Conservation (phyloP, 139 green algal genomes). For the Coccomyxa sp. region DNA sequence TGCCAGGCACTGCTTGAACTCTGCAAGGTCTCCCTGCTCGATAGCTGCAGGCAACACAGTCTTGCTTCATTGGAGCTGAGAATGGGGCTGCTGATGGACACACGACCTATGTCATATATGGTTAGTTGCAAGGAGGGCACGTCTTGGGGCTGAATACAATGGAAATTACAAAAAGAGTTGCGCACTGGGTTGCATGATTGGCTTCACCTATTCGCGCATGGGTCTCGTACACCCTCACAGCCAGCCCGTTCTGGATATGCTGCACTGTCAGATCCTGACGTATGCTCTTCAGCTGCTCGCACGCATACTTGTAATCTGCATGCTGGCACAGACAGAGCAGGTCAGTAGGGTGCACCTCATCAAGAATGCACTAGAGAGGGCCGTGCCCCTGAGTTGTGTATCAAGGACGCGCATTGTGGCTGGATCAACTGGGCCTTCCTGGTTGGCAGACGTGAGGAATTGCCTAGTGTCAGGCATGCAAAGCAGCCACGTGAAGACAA, state of each 20-base stretch:
- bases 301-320: conserved; percentile 62
- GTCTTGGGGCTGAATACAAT: too few species aligned
- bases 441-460: background rate
- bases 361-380: background rate
- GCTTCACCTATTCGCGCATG: conserved; percentile 42
- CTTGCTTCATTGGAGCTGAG: too few species aligned
- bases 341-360: background rate
- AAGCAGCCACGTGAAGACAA: background rate
- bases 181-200: too few species aligned
- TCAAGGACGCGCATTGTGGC: background rate
- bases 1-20: conserved; percentile 90
- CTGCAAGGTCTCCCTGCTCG: conserved; percentile 79
- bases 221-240: conserved; percentile 76
- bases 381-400: background rate
- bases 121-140: too few species aligned
- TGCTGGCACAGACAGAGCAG: background rate
- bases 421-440: background rate
- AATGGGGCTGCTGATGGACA: too few species aligned
- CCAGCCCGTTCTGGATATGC: conserved; percentile 56
- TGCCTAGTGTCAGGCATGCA: background rate
- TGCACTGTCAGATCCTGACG: conserved; percentile 87
- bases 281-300: conserved; percentile 90
- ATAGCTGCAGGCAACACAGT: conserved; percentile 45
- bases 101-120: too few species aligned
- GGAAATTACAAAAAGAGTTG: too few species aligned